These are phyloP conservation scores for Pholiota microspora DNA, from an alignment of 768 basidiomycete species.

Conservation along the genomic window DNA sequence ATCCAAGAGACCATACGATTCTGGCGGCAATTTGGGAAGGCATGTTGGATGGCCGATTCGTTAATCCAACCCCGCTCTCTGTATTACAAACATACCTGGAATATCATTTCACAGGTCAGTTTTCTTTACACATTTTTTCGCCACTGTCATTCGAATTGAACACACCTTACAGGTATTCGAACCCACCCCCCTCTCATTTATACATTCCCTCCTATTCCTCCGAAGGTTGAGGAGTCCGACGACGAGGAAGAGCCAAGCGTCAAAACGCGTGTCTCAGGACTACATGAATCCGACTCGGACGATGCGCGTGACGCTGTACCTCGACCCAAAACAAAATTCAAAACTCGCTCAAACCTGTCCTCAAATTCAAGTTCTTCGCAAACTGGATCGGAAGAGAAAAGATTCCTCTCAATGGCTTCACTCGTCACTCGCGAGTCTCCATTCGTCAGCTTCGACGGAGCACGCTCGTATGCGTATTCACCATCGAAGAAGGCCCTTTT, in stretches of 20 bases:
- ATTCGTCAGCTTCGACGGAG: conserved; percentile 46
- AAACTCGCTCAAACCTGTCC: conserved; percentile 13
- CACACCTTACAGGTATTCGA: conserved; percentile 43
- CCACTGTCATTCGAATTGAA: no score
- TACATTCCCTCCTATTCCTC: conserved; percentile 47
- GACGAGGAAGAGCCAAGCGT: conserved; percentile 12
- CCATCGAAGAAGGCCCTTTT: conserved; percentile 33
- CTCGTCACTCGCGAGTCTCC: conserved; percentile 39
- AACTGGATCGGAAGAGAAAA: conserved; percentile 22
- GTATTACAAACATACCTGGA: conserved; percentile 56
- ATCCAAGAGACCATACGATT: conserved; percentile 68
- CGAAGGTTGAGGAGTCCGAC: conserved; percentile 18
- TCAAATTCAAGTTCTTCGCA: conserved; percentile 15
- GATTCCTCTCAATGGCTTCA: conserved; percentile 33
- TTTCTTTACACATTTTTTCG: background rate
- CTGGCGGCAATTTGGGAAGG: conserved; percentile 65
- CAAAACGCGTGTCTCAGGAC: background rate
- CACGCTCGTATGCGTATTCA: conserved; percentile 40
- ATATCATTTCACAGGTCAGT: conserved; percentile 60
- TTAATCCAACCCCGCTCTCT: conserved; percentile 64
- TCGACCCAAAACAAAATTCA: conserved; percentile 23
- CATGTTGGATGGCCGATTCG: conserved; percentile 66
- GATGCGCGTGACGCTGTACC: conserved; percentile 35
- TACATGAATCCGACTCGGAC: conserved; percentile 28
- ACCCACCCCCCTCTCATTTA: conserved; percentile 63